A percentile compares a stretch with the other conserved stretches of the same genome.
Evolutionary conservation across 2,329 filamentous ascomycete species (phyloP).

Genomic region (Apiospora phragmitis): DNA sequence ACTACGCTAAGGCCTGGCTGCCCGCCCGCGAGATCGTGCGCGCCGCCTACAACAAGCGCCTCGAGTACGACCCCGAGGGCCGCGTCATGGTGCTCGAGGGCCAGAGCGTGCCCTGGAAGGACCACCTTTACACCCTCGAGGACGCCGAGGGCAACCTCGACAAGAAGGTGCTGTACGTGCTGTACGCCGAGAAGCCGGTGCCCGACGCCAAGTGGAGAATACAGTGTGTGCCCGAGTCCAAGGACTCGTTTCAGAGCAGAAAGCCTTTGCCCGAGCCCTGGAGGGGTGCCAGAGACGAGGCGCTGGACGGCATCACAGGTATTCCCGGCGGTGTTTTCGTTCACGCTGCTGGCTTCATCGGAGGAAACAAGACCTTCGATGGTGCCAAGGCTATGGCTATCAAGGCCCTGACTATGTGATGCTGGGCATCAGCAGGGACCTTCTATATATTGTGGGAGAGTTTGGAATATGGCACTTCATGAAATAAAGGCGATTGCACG

Average conservation of each 20-base stretch:
- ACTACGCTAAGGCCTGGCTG: constrained; percentile 77
- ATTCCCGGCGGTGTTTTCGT: constrained; percentile 83
- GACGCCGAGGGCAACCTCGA: constrained; percentile 43
- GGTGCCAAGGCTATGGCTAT: constrained; percentile 84
- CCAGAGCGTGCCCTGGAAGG: constrained; percentile 89
- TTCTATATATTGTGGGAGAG: not conserved
- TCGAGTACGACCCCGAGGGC: constrained; percentile 69
- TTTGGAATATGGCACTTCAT: not conserved
- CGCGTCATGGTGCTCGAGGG: constrained; percentile 78
- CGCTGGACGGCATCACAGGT: constrained; percentile 72
- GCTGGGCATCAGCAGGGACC: not conserved
- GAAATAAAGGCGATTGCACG: not conserved
- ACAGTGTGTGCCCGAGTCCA: constrained; percentile 82
- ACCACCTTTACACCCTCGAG: constrained; percentile 90
- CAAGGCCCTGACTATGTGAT: constrained; percentile 56
- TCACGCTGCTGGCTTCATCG: constrained; percentile 93
- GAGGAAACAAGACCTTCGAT: constrained; percentile 88
- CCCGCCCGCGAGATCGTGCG: constrained; percentile 81
- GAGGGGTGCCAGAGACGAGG: constrained; percentile 86
- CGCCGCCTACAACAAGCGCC: constrained; percentile 70
- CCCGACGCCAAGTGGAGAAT: constrained; percentile 87
- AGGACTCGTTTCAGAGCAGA: constrained; percentile 87
- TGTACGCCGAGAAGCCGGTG: constrained; percentile 82
- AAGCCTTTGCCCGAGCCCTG: constrained; percentile 89
- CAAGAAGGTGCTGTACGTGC: constrained; percentile 75